Percentiles rank a stretch among this genome's conserved stretches.
phyloP scores from a whole-genome alignment of 2,329 filamentous ascomycete genomes.

The Trichoderma citrinoviride region DNA sequence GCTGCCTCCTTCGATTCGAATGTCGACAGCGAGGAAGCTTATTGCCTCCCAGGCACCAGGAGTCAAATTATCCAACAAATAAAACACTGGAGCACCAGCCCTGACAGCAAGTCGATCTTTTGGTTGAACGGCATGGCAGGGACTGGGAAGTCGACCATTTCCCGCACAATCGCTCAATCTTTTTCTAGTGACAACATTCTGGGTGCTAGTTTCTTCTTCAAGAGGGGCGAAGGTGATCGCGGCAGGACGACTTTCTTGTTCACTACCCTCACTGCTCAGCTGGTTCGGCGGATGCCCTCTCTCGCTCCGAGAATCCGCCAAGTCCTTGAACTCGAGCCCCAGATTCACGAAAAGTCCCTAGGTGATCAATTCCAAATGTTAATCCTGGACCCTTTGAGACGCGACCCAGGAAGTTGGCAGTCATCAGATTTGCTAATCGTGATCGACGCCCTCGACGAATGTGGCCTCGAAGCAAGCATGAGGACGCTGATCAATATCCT shows the following conservation, averaged over 20 bases:
- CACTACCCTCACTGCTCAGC: constrained; percentile 39
- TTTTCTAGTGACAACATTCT: constrained; percentile 24
- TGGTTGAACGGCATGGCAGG: constrained; percentile 42
- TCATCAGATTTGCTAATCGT: constrained; percentile 29
- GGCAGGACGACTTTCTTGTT: constrained; percentile 38
- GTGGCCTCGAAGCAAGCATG: constrained; percentile 31
- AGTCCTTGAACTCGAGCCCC: constrained; percentile 34
- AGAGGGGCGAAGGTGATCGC: constrained; percentile 40
- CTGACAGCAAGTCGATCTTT: constrained; percentile 31
- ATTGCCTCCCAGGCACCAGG: constrained; percentile 34
- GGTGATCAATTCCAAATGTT: constrained; percentile 43
- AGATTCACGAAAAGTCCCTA: constrained; percentile 30
- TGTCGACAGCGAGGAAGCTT: constrained; percentile 30
- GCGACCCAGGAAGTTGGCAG: not conserved
- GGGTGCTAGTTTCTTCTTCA: constrained; percentile 46
- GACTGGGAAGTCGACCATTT: constrained; percentile 42
- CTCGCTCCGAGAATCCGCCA: constrained; percentile 30
- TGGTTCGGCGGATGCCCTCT: constrained; percentile 31
- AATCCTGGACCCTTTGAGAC: constrained; percentile 35
- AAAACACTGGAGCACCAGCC: constrained; percentile 29
- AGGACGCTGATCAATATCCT: constrained; percentile 31
- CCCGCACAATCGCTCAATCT: constrained; percentile 31
- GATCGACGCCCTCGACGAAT: constrained; percentile 37
- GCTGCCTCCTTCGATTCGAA: constrained; percentile 37
- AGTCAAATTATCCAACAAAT: constrained; percentile 31